Evolutionary conservation across 768 basidiomycete species (phyloP).

Genomic region (Mycena chlorophos): DNA sequence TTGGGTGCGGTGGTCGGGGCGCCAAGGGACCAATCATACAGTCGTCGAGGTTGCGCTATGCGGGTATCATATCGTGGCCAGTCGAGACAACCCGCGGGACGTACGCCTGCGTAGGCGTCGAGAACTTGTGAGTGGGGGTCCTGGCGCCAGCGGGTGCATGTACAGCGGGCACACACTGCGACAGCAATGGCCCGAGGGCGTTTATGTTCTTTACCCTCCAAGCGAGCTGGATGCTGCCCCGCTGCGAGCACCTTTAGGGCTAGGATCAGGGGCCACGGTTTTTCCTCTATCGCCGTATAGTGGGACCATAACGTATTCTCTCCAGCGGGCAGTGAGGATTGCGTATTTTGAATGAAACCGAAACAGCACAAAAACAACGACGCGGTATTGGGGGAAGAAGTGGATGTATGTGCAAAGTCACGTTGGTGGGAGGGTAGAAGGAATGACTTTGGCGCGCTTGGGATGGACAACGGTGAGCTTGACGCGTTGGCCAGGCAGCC

Average conservation of each 20-base stretch:
- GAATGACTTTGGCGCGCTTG: conserved; percentile 1
- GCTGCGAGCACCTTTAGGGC: neutral
- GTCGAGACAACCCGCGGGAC: neutral
- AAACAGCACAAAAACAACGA: too few relatives aligned
- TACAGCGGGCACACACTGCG: conserved; percentile 6
- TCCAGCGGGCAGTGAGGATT: too few relatives aligned
- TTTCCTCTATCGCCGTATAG: conserved; percentile 5
- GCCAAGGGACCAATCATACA: neutral
- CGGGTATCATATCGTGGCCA: neutral
- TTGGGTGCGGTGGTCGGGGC: neutral
- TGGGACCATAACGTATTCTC: conserved; percentile 9
- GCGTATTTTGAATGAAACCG: too few relatives aligned
- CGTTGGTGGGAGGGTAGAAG: too few relatives aligned
- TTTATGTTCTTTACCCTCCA: neutral
- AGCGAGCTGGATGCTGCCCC: neutral
- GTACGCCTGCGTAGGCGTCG: neutral
- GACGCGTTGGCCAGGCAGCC: conserved; percentile 16
- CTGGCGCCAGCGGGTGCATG: neutral
- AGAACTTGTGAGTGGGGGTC: too few relatives aligned
- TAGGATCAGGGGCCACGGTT: neutral
- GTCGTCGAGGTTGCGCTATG: neutral
- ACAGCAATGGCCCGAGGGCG: neutral
- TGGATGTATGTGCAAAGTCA: too few relatives aligned
- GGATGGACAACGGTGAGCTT: conserved; percentile 18
- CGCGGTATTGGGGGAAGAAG: too few relatives aligned